These are phyloP conservation scores for Linderniella brevidens DNA, from an alignment of 257 asterid species.

Conservation along the genomic window DNA sequence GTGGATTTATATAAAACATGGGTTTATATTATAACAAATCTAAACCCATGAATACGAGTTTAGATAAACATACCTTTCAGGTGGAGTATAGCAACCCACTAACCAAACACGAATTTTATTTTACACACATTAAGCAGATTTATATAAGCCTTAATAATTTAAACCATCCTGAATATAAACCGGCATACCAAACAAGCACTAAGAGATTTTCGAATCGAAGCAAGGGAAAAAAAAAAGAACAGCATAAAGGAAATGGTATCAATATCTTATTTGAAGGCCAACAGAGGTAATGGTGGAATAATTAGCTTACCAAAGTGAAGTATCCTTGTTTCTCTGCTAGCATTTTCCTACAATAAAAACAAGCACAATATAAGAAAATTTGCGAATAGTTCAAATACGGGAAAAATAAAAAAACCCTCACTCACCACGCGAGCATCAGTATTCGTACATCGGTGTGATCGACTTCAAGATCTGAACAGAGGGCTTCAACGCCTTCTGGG, in stretches of 20 bases:
- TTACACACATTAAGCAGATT: too few species aligned
- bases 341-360: constrained; percentile 58
- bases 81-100: too few species aligned
- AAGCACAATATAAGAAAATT: constrained; percentile 13
- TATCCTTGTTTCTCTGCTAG: constrained; percentile 87
- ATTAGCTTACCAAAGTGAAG: constrained; percentile 56
- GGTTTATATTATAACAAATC: too few species aligned
- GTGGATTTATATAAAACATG: too few species aligned
- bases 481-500: constrained; percentile 81
- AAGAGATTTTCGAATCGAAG: too few species aligned
- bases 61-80: too few species aligned
- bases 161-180: too few species aligned
- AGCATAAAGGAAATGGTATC: not conserved
- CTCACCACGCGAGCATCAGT: constrained; percentile 88
- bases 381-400: constrained; percentile 1
- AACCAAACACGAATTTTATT: too few species aligned
- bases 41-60: too few species aligned
- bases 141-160: too few species aligned
- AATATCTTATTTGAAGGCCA: not conserved
- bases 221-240: too few species aligned
- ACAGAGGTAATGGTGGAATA: not conserved
- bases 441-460: constrained; percentile 71
- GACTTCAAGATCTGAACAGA: constrained; percentile 67
- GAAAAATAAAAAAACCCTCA: constrained; percentile 5
- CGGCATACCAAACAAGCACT: too few species aligned